phyloP scores from a whole-genome alignment of 108 stramenopile genomes.

The Nitzschia palea region DNA sequence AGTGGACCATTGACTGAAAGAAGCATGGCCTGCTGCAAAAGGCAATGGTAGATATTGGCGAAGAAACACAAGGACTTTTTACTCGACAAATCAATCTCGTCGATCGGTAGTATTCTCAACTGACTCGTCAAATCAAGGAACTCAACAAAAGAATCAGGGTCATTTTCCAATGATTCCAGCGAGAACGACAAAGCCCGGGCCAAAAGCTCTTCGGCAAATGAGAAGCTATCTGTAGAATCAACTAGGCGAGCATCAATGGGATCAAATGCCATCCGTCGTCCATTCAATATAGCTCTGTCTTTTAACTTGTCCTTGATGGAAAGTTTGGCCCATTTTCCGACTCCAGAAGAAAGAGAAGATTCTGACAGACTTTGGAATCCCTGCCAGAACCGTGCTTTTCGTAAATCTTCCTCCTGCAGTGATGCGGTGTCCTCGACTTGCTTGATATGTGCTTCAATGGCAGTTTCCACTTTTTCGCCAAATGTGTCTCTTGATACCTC shows the following conservation, averaged over 20 bases:
- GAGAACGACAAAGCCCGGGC: slow-evolving; percentile 66
- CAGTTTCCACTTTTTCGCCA: slow-evolving; percentile 40
- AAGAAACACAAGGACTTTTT: slow-evolving; percentile 80
- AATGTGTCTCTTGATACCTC: slow-evolving; percentile 52
- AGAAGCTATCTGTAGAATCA: slow-evolving; percentile 17
- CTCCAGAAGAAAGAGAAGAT: slow-evolving; percentile 53
- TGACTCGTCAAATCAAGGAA: slow-evolving; percentile 87
- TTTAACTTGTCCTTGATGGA: slow-evolving; percentile 48
- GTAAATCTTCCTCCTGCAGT: slow-evolving; percentile 26
- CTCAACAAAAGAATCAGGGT: slow-evolving; percentile 67
- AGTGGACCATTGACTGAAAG: slow-evolving; percentile 82
- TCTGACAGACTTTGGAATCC: slow-evolving; percentile 66
- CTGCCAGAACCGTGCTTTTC: slow-evolving; percentile 73
- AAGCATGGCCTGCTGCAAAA: slow-evolving; percentile 90
- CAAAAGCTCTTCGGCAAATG: slow-evolving; percentile 62
- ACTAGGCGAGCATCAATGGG: slow-evolving; percentile 17
- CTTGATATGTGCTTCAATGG: slow-evolving; percentile 29
- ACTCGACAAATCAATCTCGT: slow-evolving; percentile 65
- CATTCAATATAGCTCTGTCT: slow-evolving; percentile 66
- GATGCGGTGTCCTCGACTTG: slow-evolving; percentile 20
- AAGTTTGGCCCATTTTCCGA: slow-evolving; percentile 75
- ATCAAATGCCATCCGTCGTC: slow-evolving; percentile 78
- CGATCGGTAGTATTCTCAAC: slow-evolving; percentile 64
- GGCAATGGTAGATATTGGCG: slow-evolving; percentile 91
- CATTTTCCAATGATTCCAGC: slow-evolving; percentile 56